A percentile compares a stretch with the other conserved stretches of the same genome.
These are phyloP conservation scores for Ogataea wickerhamii DNA, from an alignment of 805 yeast genomes.

Conservation along the genomic window DNA sequence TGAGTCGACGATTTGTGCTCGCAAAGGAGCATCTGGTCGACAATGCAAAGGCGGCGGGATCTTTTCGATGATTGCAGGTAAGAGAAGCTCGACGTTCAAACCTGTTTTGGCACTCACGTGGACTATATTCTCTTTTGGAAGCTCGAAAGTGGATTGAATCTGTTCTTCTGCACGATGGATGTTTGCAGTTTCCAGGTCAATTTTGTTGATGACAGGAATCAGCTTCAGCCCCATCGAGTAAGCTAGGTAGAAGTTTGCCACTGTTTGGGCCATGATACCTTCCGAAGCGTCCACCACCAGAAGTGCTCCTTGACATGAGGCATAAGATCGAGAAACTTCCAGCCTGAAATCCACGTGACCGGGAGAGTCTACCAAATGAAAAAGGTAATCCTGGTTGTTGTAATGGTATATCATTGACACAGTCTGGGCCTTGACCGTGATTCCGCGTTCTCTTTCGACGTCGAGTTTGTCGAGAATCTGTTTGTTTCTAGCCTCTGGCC, in stretches of 20 bases:
- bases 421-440: conserved; percentile 95
- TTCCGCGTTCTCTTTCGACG: conserved; percentile 94
- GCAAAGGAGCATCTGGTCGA: conserved; percentile 45
- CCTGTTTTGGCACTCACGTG: conserved; percentile 94
- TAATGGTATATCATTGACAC: conserved; percentile 84
- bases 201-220: conserved; percentile 87
- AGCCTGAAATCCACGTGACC: conserved; percentile 96
- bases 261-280: conserved; percentile 97
- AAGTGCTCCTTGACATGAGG: conserved; percentile 93
- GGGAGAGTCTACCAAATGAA: conserved; percentile 94
- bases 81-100: conserved; percentile 65
- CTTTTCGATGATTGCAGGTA: conserved; percentile 76
- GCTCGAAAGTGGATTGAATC: conserved; percentile 78
- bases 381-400: conserved; percentile 66
- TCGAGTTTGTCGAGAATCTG: conserved; percentile 90
- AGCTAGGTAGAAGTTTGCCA: conserved; percentile 93
- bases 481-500: conserved; percentile 61
- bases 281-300: conserved; percentile 90
- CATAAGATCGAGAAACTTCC: conserved; percentile 91
- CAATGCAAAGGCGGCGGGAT: conserved; percentile 62
- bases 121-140: conserved; percentile 68
- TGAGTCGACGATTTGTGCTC: conserved; percentile 87
- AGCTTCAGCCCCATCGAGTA: conserved; percentile 77
- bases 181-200: conserved; percentile 86
- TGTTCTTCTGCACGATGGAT: conserved; percentile 77